Evolutionary conservation across 345 rosid species (phyloP).

Genomic region (Gossypium sturtianum): DNA sequence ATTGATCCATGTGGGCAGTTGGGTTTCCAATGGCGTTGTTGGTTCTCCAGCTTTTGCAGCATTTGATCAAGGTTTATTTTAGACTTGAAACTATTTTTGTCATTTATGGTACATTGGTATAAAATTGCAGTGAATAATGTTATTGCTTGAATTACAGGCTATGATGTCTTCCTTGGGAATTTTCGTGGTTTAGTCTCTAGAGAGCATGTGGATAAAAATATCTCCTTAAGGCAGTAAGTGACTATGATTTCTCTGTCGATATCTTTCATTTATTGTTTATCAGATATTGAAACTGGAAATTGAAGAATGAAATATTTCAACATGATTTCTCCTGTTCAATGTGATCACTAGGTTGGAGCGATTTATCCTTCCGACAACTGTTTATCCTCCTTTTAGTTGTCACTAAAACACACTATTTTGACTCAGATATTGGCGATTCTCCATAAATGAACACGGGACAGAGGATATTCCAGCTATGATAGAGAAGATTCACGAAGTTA

Average conservation of each 20-base stretch:
- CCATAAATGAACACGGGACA: constrained; percentile 88
- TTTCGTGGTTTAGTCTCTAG: constrained; percentile 89
- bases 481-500: constrained; percentile 82
- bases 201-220: constrained; percentile 77
- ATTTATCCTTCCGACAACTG: neutral
- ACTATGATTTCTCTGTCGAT: neutral
- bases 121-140: constrained; percentile 10
- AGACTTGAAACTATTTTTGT: constrained; percentile 6
- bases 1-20: constrained; percentile 36
- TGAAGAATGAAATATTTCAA: neutral
- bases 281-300: neutral
- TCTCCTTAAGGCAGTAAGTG: constrained; percentile 75
- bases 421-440: constrained; percentile 82
- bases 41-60: constrained; percentile 99
- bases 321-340: neutral
- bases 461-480: constrained; percentile 94
- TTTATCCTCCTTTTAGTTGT: neutral
- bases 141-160: constrained; percentile 45
- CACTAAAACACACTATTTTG: neutral
- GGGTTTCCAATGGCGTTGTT: constrained; percentile 95
- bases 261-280: neutral
- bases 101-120: neutral
- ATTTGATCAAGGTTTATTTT: constrained; percentile 79
- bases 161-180: constrained; percentile 92
- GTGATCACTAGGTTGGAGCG: neutral